Evolutionary conservation across 1,139 yeast genomes (phyloP).

Genomic region (Scheffersomyces quercinus): DNA sequence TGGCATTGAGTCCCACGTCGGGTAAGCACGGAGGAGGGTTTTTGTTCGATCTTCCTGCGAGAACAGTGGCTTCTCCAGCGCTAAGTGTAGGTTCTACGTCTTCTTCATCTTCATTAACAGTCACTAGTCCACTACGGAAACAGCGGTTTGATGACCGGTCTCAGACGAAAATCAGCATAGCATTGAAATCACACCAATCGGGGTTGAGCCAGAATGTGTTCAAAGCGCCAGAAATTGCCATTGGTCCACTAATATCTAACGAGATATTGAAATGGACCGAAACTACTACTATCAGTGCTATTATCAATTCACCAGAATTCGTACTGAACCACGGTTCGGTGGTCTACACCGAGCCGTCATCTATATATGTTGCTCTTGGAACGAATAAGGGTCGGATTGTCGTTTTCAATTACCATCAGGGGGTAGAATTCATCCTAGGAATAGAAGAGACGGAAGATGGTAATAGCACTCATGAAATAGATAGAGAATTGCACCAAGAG

Average conservation of each 20-base stretch:
- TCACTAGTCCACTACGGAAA: constrained; percentile 13
- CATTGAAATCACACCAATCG: constrained; percentile 13
- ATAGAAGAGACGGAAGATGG: constrained; percentile 8
- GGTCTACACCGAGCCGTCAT: constrained; percentile 46
- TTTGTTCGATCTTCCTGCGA: constrained; percentile 13
- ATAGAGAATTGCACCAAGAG: constrained; percentile 10
- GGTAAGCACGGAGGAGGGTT: too few relatives aligned
- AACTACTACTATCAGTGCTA: constrained; percentile 19
- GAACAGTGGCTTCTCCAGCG: constrained; percentile 12
- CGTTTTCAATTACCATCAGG: constrained; percentile 66
- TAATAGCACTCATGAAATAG: constrained; percentile 1
- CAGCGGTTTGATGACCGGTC: constrained; percentile 42
- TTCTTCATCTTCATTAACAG: constrained; percentile 1
- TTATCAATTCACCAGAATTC: constrained; percentile 26
- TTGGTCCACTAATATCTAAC: background rate
- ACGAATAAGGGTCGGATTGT: constrained; percentile 60
- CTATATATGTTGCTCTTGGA: constrained; percentile 57
- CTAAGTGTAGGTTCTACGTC: constrained; percentile 5
- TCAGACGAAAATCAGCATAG: constrained; percentile 28
- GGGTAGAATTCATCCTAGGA: constrained; percentile 41
- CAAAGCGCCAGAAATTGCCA: background rate
- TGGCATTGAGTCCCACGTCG: too few relatives aligned
- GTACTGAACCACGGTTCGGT: constrained; percentile 48
- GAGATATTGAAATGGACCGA: constrained; percentile 28
- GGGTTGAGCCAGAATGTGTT: background rate